Percentiles rank a stretch among this genome's conserved stretches.
Conservation (phyloP, 208 protist genomes). For the Angomonas deanei region DNA sequence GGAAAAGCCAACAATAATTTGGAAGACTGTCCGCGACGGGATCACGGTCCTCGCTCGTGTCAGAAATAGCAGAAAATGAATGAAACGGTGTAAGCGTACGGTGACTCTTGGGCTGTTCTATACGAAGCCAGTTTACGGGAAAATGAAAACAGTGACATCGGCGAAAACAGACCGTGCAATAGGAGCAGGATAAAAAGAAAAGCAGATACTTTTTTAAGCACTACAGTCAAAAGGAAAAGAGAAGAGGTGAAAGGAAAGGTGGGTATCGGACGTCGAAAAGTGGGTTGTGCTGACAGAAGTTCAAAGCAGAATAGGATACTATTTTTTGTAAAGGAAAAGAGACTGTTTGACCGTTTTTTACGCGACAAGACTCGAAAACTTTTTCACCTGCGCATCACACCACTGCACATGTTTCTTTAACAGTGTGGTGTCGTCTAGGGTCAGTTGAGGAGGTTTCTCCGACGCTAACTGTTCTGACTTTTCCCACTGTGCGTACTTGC, state of each 20-base stretch:
- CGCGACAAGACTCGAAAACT: not conserved
- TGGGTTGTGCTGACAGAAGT: not conserved
- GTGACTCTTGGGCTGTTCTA: not conserved
- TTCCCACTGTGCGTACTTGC: slow-evolving; percentile 18
- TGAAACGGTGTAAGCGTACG: too few relatives aligned
- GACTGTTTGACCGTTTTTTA: too few relatives aligned
- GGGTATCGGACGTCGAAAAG: not conserved
- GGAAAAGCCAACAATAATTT: not conserved
- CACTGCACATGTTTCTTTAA: slow-evolving; percentile 29
- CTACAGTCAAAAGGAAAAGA: not conserved
- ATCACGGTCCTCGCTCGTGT: too few relatives aligned
- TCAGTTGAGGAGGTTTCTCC: slow-evolving; percentile 12
- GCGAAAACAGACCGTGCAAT: not conserved
- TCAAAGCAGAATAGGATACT: not conserved
- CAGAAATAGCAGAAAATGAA: not conserved
- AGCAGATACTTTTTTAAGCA: not conserved
- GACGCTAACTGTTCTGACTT: slow-evolving; percentile 13
- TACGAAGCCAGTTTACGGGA: not conserved
- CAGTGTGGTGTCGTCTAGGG: slow-evolving; percentile 23
- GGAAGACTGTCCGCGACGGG: too few relatives aligned
- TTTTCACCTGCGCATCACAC: slow-evolving; percentile 20
- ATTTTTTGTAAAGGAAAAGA: not conserved
- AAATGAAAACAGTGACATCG: not conserved
- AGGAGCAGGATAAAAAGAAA: not conserved
- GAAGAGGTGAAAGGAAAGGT: not conserved